Evolutionary conservation across 169 alveolate species (phyloP), one percentile per base, ranked within the genome.

Genomic region (Plasmodium chabaudi): DNA sequence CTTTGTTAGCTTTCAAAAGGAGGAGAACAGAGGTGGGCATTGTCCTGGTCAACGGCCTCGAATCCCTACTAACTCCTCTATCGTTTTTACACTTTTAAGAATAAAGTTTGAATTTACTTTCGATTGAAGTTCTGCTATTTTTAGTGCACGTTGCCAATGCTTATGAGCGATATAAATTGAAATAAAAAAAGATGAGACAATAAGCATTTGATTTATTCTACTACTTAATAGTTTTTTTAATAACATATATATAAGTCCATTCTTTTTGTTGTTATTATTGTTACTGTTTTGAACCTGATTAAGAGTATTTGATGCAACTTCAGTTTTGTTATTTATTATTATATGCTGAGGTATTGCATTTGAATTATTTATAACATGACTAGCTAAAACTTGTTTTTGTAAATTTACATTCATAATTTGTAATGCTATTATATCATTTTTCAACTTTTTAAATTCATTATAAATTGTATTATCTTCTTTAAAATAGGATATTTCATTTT

Each of bases 261-360:
- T 53, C n/a, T 42, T 57, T 15, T 71, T 57, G 9, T 46, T 68
- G 9, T 68, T 68, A 13, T 63, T 27, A 63, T 63, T 19, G 1
- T 64, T 75, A 42, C 61, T 64, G 19, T 75, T 51, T 69, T 79
- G 56, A 39, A 79, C 55, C 39, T 79, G 70, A 69, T 34, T 79
- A 44, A 79, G 42, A n/a, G 89, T 71, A 79, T 79, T 79, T 23
- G 89, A 79, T 15, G 89, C 77, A 9, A 79, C 89, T 79, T 79
- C 89, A n/a, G 89, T 79, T 44, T 79, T 79, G 44, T 79, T 79
- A 69, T 79, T 79, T 25, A 79, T 79, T 15, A 79, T 79, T 7
- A 79, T 79, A 46, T 79, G 77, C 1, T 79, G 89, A 1, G 89
- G 89, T 39, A 67, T 21, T 15, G 67, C 71, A 42, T 79, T 79